These are phyloP conservation scores for Vigna mungo DNA, from an alignment of 306 rosid species.

Conservation along the genomic window DNA sequence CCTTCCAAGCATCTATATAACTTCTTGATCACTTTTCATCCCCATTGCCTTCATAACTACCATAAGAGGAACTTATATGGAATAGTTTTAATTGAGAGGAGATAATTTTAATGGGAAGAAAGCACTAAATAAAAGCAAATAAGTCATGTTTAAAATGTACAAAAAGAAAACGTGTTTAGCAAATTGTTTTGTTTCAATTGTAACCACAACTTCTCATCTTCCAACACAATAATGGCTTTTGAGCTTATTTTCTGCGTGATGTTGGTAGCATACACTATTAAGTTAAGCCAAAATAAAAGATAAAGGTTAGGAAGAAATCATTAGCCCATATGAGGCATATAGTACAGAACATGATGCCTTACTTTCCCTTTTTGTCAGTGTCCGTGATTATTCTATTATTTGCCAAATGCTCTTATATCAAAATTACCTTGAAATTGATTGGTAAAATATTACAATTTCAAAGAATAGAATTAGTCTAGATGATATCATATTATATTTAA, in stretches of 20 bases:
- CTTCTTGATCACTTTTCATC: conserved; percentile 94
- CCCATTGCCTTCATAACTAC: conserved; percentile 83
- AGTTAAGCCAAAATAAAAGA: conserved; percentile 47
- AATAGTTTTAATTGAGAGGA: background rate
- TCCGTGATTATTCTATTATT: conserved; percentile 90
- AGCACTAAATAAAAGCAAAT: conserved; percentile 16
- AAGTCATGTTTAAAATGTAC: conserved; percentile 25
- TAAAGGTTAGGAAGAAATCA: too few relatives aligned
- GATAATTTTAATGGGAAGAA: conserved; percentile 1
- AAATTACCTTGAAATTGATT: conserved; percentile 74
- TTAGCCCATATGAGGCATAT: background rate
- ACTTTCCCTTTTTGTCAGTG: conserved; percentile 79
- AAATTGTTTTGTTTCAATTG: conserved; percentile 66
- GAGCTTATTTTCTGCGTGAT: conserved; percentile 71
- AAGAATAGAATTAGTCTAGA: background rate
- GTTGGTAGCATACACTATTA: conserved; percentile 84
- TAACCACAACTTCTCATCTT: conserved; percentile 72
- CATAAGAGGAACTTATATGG: conserved; percentile 54
- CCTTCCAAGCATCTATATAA: conserved; percentile 88
- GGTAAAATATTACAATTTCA: conserved; percentile 10
- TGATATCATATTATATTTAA: background rate
- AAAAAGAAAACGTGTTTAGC: conserved; percentile 56
- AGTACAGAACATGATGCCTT: too few relatives aligned
- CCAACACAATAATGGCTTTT: conserved; percentile 82
- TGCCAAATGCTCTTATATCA: conserved; percentile 91